Evolutionary conservation across 2,329 filamentous ascomycete species (phyloP).

Genomic region (Aureobasidium sp.): DNA sequence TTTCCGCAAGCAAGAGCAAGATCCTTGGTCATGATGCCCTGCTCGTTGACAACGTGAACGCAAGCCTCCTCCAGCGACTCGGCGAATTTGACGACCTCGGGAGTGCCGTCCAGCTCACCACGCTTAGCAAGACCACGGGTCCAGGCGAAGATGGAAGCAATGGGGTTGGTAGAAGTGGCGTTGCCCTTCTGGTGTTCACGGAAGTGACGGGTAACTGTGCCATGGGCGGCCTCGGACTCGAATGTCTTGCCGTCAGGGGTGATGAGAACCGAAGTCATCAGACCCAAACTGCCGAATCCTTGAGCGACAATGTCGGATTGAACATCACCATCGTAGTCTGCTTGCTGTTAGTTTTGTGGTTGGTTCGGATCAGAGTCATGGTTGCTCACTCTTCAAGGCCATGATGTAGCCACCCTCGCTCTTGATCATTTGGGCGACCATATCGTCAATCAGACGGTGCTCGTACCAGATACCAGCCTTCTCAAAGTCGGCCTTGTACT

Average conservation of each 20-base stretch:
- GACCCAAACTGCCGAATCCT: slow-evolving; percentile 92
- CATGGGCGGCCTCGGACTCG: slow-evolving; percentile 95
- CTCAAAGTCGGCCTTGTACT: slow-evolving; percentile 85
- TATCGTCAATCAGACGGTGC: slow-evolving; percentile 98
- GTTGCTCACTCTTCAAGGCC: slow-evolving; percentile 83
- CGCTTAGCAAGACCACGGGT: slow-evolving; percentile 90
- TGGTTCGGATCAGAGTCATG: neutral
- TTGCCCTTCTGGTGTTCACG: slow-evolving; percentile 97
- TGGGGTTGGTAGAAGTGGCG: slow-evolving; percentile 97
- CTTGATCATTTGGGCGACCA: slow-evolving; percentile 99
- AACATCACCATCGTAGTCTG: slow-evolving; percentile 97
- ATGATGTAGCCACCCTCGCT: slow-evolving; percentile 93
- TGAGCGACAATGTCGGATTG: slow-evolving; percentile 98
- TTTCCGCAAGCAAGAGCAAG: slow-evolving; percentile 90
- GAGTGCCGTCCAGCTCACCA: slow-evolving; percentile 86
- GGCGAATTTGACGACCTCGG: slow-evolving; percentile 83
- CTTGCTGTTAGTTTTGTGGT: slow-evolving; percentile 19
- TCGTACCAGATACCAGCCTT: slow-evolving; percentile 96
- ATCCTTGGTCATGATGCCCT: slow-evolving; percentile 99
- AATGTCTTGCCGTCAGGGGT: slow-evolving; percentile 96
- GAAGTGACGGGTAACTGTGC: slow-evolving; percentile 96
- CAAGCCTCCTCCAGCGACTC: slow-evolving; percentile 89
- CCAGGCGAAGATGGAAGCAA: slow-evolving; percentile 98
- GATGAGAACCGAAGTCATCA: slow-evolving; percentile 97
- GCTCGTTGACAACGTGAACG: slow-evolving; percentile 85